Evolutionary conservation across 192 early-diverging fungal species (phyloP).

Genomic region (Backusella morwellensis): DNA sequence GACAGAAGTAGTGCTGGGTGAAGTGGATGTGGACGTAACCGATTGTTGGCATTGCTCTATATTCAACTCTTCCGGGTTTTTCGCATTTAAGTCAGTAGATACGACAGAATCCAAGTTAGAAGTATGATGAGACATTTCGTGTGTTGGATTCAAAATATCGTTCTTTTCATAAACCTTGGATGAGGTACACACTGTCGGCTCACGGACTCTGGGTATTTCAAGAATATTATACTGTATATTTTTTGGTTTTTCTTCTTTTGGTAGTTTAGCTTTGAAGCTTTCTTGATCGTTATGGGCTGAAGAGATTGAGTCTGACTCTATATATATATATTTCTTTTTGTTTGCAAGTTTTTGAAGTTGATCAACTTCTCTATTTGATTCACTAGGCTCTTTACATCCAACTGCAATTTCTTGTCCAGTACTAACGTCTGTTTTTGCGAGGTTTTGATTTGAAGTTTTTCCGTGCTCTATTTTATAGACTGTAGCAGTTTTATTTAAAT

Average conservation of each 20-base stretch:
- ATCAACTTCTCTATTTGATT: neutral
- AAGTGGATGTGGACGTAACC: neutral
- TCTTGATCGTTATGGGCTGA: neutral
- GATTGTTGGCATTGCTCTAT: neutral
- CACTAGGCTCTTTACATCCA: neutral
- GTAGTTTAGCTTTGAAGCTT: neutral
- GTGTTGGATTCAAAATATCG: neutral
- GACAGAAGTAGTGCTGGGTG: neutral
- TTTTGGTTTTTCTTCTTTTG: neutral
- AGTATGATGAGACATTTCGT: neutral
- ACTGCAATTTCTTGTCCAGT: neutral
- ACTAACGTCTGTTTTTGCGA: neutral
- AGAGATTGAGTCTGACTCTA: neutral
- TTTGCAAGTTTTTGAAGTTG: neutral
- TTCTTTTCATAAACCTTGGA: neutral
- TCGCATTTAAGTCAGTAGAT: neutral
- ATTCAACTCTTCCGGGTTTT: neutral
- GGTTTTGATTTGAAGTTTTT: neutral
- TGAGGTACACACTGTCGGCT: neutral
- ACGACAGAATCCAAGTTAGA: neutral
- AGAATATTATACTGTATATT: neutral
- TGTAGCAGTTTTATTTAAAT: neutral
- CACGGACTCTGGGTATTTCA: neutral
- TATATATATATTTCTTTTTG: neutral
- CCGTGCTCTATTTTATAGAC: neutral